Evolutionary conservation across 75 land plant genomes (phyloP), one percentile per base, ranked within the genome.

Genomic region (Adiantum capillusveneris): DNA sequence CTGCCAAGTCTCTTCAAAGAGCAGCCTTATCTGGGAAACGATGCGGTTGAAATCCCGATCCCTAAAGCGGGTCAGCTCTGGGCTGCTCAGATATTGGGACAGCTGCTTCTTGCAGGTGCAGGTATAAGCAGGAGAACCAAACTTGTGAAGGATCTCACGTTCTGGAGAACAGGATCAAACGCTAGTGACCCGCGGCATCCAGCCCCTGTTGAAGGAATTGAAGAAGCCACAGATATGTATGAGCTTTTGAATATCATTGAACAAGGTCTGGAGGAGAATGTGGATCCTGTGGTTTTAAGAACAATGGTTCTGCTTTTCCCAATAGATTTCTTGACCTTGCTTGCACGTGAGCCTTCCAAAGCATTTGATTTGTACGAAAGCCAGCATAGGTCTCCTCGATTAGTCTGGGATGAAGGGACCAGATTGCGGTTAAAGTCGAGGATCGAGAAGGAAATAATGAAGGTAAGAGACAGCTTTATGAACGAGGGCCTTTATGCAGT

Each of bases 211-310:
- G 60, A 72, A n/a, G 66, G 71, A 19, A 74, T 67, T 18, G 67
- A 59, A 25, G 63, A 77, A 46, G 80, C 71, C 21, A 73, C 76
- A 6, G 71, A 77, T 31, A 77, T 77, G 80, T 77, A 77, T 62
- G 80, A 72, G 53, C 71, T 77, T 22, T 39, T 77, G n/a, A 63
- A 65, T 43, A 60, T 73, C 20, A 45, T 77, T 36, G 80, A 77
- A 46, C 43, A 44, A 24, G 48, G 22, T 27, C 27, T 11, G 16
- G 57, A 48, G 21, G 57, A 56, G 21, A 14, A 54, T 29, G 54
- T 31, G 29, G 71, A 66, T 1, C 71, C 71, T 17, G 24, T 66
- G 24, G 67, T 61, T 13, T 67, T 77, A 51, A 57, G 45, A 30
- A 51, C 64, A 0, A 44, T 77, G 19, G 25, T 77, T 18, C 44